Evolutionary conservation across 2,329 filamentous ascomycete species (phyloP), one percentile per base, ranked within the genome.

Genomic region (Aspergillus terreus): DNA sequence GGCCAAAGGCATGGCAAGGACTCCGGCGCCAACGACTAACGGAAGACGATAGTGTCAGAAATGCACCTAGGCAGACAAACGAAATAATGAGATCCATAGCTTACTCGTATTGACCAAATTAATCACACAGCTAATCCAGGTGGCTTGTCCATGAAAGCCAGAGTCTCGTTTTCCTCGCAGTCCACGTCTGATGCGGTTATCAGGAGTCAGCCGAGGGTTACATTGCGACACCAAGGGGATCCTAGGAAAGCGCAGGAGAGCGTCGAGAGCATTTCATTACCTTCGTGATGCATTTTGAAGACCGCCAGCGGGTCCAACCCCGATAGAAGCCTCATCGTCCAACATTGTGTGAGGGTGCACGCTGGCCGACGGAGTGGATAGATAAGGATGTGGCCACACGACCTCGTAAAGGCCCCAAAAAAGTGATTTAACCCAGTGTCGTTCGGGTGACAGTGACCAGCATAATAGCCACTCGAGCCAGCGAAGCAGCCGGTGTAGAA

Each of bases 51-150:
- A 3, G 6, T 6, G 44, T 64, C 30, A 67, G 53, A 42, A 17
- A 49, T 32, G 50, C 27, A 27, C 23, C 23, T 23, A 44, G 6
- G 19, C 35, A 19, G 21, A 25, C 10, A 41, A 6, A 15, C 14
- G 7, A 2, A 10, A n/a, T 17, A 14, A 12, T n/a, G 7, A 40
- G 41, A 6, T 6, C 11, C 19, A 27, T n/a, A 38, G 66, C 71
- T 69, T 55, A 94, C 90, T 99, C 15, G 94, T 99, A 72, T 99
- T 99, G 58, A 97, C 80, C 58, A 99, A 79, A 71, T 99, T 99
- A 74, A 97, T 87, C 59, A 94, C 87, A 69, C 92, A 96, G 75
- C 91, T 96, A 49, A 87, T 71, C 84, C 89, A 95, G 61, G 89
- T 88, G 61, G 94, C 94, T 66, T 92, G 83, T 49, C 94, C 92